These are phyloP conservation scores for Pseudisothecium myosuroides DNA, from an alignment of 225 moss, liverwort and hornwort genomes.

Conservation along the genomic window DNA sequence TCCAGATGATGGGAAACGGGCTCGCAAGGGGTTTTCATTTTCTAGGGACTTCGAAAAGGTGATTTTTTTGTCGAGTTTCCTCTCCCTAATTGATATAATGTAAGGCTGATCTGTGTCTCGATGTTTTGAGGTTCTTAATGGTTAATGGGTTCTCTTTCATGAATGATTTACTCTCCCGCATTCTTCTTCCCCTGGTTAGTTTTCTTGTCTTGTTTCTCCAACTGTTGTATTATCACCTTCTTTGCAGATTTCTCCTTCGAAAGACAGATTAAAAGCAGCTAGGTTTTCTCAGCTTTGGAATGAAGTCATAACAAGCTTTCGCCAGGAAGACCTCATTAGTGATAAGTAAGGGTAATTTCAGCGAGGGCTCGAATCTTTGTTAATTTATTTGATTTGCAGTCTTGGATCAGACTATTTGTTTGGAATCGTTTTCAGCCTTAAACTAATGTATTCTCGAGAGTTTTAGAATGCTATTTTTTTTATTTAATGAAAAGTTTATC, in stretches of 20 bases:
- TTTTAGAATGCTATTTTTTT: not conserved
- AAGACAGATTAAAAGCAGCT: slow-evolving; percentile 58
- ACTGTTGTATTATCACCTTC: not conserved
- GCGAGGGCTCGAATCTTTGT: not conserved
- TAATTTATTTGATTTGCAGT: not conserved
- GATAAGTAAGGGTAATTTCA: slow-evolving; percentile 46
- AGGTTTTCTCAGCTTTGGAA: slow-evolving; percentile 97
- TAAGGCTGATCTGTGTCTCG: not conserved
- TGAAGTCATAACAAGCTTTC: slow-evolving; percentile 89
- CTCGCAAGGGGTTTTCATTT: slow-evolving; percentile 50
- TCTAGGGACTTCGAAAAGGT: slow-evolving; percentile 78
- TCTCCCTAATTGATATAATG: not conserved
- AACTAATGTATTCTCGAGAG: not conserved
- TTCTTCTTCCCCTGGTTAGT: not conserved
- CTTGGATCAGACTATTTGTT: not conserved
- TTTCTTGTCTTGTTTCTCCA: not conserved
- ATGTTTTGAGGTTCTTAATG: not conserved
- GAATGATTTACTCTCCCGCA: not conserved
- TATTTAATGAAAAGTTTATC: not conserved
- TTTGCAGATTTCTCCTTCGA: slow-evolving; percentile 53
- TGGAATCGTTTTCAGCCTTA: not conserved
- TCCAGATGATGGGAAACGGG: slow-evolving; percentile 52
- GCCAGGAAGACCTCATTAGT: slow-evolving; percentile 89
- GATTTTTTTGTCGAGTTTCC: not conserved
- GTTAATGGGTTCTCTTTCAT: not conserved